Base-by-base conservation (phyloP, 139 green algal genomes). In the Tetraselmis chui region DNA sequence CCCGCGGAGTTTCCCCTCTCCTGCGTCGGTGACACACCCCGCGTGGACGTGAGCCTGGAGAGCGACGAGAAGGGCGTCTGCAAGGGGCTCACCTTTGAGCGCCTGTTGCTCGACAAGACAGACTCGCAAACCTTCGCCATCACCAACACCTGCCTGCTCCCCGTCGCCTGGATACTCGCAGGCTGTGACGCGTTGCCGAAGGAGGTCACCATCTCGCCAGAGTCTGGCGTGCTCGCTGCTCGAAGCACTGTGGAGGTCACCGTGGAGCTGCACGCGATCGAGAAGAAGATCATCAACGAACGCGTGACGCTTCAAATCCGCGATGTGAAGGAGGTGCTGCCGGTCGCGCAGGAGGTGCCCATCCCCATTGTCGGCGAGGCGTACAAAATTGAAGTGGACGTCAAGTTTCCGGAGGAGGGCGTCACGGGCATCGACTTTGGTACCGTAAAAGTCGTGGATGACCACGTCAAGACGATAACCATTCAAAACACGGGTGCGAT, bases 321-420 rank as follows among this genome's bases (percentile, higher is more conserved):
- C 25, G 88, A 92, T 84, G 81, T 88, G 25, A 31, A 85, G 76
- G 88, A 87, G 59, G 78, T 88, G 25, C 84, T 89, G 80, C 86
- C 85, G 25, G 81, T 92, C 26, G 89, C 85, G 24, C 84, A 89
- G 76, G 85, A 86, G 74, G 82, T 91, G 1, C 82, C 85, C 31
- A 87, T 96, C 32, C 45, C 81, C 26, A 85, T 96, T 84, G 87
- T 87, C 76, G 92, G 87, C 1, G 93, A 96, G 85, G 90, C 91
- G 0, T 94, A 95, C 88, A 89, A 89, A 59, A 95, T 96, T 58
- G 88, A 93, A 26, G 80, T 89, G 0, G 88, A 92, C 76, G 82
- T 95, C 30, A 90, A 88, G 77, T 94, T 91, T 84, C 90, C 90
- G 24, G 86, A 89, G 45, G 87, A 87, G 31, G 76, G 29, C 2